Evolutionary conservation across 2,329 filamentous ascomycete species (phyloP), one percentile per base, ranked within the genome.

Genomic region (Nigrospora oryzae): DNA sequence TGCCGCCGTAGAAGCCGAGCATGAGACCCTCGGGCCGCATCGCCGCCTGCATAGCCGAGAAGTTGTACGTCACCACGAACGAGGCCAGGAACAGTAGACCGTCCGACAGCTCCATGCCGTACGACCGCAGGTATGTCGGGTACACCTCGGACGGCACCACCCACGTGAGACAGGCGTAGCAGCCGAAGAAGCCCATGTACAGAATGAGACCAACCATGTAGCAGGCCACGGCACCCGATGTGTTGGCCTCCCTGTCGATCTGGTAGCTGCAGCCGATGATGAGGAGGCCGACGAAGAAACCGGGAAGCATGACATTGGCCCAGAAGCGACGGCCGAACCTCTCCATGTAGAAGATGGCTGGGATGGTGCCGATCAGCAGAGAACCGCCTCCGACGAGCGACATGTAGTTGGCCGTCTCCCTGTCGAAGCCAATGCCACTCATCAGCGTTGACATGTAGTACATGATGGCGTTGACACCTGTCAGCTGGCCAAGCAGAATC

Each of bases 1-100:
- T 86, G 14, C 84, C 84, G 5, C 84, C 83, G 59, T 86, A 88
- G 63, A 88, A 87, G 3, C 84, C 84, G 0, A 87, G 71, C 0
- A 77, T 70, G 1, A 87, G 67, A 11, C 84, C 83, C 1, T 81
- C 85, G 32, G 65, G 69, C 8, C 71, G 76, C 74, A 88, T 84
- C n/a, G 77, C 75, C 0, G 74, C 60, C 60, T 84, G 77, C 84
- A 87, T 88, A 11, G 71, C 70, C 0, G 74, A 73, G 64, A 87
- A 88, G 70, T 86, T 86, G 70, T 86, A 87, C 11, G 83, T 87
- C 42, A 87, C 81, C 53, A 86, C 72, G 66, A 86, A 87, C 2
- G 80, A 83, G 43, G 75, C 79, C 17, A 87, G 70, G 74, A 86
- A 88, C 5, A 87, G 69, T 49, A 80, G 77, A 2, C 76, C 80